Conservation (phyloP, 345 rosid genomes). For the Salix koriyanagi region DNA sequence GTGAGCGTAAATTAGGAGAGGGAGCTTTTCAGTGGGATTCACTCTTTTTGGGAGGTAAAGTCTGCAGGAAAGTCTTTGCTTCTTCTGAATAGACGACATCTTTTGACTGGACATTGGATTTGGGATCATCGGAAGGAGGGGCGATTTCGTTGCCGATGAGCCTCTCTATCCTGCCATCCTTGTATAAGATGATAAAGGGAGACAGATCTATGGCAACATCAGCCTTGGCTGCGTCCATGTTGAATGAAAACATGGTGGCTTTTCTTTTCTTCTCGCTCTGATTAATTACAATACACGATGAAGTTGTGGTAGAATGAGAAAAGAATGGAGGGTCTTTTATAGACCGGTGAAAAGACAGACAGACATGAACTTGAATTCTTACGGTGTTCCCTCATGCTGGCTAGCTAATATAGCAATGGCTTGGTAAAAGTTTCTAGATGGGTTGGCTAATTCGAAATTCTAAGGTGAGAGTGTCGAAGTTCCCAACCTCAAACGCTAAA, state of each 20-base stretch:
- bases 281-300: background rate
- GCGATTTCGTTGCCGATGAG: background rate
- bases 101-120: background rate
- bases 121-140: conserved; percentile 10
- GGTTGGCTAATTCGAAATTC: background rate
- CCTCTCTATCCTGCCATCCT: conserved; percentile 13
- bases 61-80: background rate
- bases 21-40: conserved; percentile 10
- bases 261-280: background rate
- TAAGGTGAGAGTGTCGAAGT: background rate
- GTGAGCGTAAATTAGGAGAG: conserved; percentile 14
- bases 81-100: conserved; percentile 8
- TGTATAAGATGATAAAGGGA: conserved; percentile 5
- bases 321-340: background rate
- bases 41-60: conserved; percentile 11
- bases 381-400: too few species aligned
- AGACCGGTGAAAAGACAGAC: background rate
- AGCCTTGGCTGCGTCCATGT: background rate
- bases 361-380: background rate
- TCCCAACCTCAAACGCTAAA: too few species aligned
- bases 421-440: background rate
- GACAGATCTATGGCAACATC: background rate
- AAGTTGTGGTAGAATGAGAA: background rate
- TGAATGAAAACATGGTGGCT: background rate
- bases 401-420: background rate